Base-by-base conservation (phyloP, 805 yeast species). In the Isabelozyma gotoi region DNA sequence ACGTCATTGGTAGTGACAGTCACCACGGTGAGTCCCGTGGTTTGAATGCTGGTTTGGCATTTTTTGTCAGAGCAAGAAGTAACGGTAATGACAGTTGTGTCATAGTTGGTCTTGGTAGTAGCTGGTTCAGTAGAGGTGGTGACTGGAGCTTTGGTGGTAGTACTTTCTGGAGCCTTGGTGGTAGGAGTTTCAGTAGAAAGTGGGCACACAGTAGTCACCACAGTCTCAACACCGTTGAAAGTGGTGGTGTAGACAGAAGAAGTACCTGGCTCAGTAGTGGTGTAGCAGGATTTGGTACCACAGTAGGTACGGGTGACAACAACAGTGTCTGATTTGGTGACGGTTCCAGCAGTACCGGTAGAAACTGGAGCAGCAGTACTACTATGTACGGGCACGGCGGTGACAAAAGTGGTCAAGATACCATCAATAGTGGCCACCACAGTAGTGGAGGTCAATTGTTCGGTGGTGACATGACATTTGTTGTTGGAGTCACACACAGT, bases 151-250 rank as follows among this genome's bases (percentile, higher is more conserved):
- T 43, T 47, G 18, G 43, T 20, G 18, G 33, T 8, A 12, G 33
- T n/a, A 14, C 42, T 24, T 21, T 35, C 29, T 14, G 52, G 42
- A 14, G 52, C 38, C 43, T 48, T 39, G 20, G 43, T 47, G 12
- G 49, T 40, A 42, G 46, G 38, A 5, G 50, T 32, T 15, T 41
- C 46, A 32, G 42, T 34, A n/a, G 48, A 20, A 32, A 48, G 53
- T 14, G 73, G 74, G 14, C 60, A 49, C 6, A 47, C 65, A 5
- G 68, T 60, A 21, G 68, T 65, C 36, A 66, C 41, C 7, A 68
- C 68, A n/a, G 76, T 70, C 52, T 64, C 59, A 17, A 64, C 44
- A 24, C 76, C 76, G 43, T 71, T 63, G 6, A 67, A 59, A 5
- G 67, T 63, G 33, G 73, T 55, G 24, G 72, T 67, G 42, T 57